Percentiles rank a stretch among this genome's conserved stretches.
These are phyloP conservation scores for Phytophthora constricta DNA, from an alignment of 352 stramenopile genomes.

Conservation along the genomic window DNA sequence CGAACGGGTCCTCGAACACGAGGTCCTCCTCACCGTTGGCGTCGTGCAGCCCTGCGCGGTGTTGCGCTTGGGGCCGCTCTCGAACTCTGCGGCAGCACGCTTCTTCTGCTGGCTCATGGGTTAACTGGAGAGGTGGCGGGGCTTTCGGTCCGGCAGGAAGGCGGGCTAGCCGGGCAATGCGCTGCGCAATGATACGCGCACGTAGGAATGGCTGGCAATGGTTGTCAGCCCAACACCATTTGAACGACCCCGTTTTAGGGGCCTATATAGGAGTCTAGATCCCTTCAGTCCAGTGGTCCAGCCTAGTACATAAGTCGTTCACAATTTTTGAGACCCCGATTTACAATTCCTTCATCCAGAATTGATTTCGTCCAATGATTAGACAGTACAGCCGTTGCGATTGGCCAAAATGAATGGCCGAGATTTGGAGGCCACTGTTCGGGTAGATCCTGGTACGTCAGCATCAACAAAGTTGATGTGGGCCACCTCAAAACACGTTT, in stretches of 20 bases:
- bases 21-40: slow-evolving; percentile 57
- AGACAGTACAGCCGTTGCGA: too few relatives aligned
- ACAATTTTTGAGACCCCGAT: too few relatives aligned
- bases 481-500: slow-evolving; percentile 7
- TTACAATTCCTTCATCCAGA: too few relatives aligned
- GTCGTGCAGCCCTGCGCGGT: slow-evolving; percentile 33
- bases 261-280: too few relatives aligned
- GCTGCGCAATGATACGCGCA: slow-evolving; percentile 31
- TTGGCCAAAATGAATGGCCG: slow-evolving; percentile 47
- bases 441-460: background rate
- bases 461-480: too few relatives aligned
- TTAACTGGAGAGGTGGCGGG: background rate
- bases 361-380: too few relatives aligned
- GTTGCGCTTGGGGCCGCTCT: slow-evolving; percentile 61
- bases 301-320: too few relatives aligned
- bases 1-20: slow-evolving; percentile 90
- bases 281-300: too few relatives aligned
- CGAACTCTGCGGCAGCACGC: slow-evolving; percentile 56
- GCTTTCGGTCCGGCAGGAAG: too few relatives aligned
- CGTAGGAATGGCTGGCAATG: slow-evolving; percentile 27
- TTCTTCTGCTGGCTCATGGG: slow-evolving; percentile 77
- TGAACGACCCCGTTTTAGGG: too few relatives aligned
- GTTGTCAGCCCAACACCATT: slow-evolving; percentile 13
- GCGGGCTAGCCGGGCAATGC: slow-evolving; percentile 7
- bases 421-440: slow-evolving; percentile 9